A percentile compares a stretch with the other conserved stretches of the same genome.
These are phyloP conservation scores for Erysimum cheiri DNA, from an alignment of 441 rosid genomes.

Conservation along the genomic window DNA sequence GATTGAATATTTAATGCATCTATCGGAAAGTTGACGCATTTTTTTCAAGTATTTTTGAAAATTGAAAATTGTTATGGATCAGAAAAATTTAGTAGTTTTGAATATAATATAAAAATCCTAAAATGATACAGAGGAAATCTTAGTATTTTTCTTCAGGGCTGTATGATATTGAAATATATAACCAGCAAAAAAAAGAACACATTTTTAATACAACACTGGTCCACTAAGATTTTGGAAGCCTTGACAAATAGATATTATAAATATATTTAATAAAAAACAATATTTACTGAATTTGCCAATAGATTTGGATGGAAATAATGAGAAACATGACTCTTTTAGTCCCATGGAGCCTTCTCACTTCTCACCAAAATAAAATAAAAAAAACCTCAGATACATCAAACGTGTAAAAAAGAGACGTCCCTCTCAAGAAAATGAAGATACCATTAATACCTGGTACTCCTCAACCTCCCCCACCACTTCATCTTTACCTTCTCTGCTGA, in stretches of 20 bases:
- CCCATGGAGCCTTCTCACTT: constrained; percentile 30
- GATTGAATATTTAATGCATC: too few relatives aligned
- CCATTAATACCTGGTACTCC: constrained; percentile 70
- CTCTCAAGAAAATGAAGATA: constrained; percentile 19
- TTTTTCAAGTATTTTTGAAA: too few relatives aligned
- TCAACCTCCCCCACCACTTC: constrained; percentile 99
- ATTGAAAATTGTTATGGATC: too few relatives aligned
- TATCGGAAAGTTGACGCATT: too few relatives aligned
- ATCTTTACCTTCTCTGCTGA: constrained; percentile 70
- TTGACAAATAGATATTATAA: not conserved
- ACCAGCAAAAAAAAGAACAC: not conserved
- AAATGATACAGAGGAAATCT: too few relatives aligned
- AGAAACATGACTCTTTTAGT: constrained; percentile 15
- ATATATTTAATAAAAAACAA: not conserved
- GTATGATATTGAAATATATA: not conserved
- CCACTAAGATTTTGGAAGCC: constrained; percentile 6
- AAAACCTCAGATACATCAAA: constrained; percentile 32
- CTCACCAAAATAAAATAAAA: constrained; percentile 10
- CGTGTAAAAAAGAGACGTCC: constrained; percentile 30
- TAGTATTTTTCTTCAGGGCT: too few relatives aligned
- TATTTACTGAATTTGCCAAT: constrained; percentile 36
- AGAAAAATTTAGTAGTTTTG: too few relatives aligned
- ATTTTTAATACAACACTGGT: not conserved
- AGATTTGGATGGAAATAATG: constrained; percentile 22
- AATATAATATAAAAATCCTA: too few relatives aligned